Conservation (phyloP, 2,329 filamentous ascomycete genomes). For the Chrysosporium keratinophilum region DNA sequence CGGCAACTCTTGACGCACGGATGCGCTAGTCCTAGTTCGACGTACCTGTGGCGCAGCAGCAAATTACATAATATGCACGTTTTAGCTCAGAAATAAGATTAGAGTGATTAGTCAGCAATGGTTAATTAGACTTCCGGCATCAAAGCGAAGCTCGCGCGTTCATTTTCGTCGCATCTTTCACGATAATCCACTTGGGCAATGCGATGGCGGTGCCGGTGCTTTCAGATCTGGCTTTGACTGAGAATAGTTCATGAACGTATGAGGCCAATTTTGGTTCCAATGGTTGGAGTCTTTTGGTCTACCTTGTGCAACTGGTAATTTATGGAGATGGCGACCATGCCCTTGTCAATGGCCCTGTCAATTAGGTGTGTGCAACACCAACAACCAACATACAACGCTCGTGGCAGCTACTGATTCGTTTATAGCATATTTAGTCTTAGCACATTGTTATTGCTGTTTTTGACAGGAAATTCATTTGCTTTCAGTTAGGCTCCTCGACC, state of each 20-base stretch:
- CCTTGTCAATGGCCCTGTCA: not conserved
- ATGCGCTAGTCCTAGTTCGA: not conserved
- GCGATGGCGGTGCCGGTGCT: not conserved
- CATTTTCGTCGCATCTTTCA: too few relatives aligned
- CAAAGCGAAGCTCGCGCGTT: too few relatives aligned
- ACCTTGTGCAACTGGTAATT: not conserved
- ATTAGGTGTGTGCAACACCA: not conserved
- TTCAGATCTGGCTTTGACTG: not conserved
- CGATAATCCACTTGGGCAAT: not conserved
- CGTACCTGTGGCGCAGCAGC: not conserved
- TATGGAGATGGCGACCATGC: not conserved
- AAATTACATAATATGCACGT: not conserved
- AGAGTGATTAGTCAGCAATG: not conserved
- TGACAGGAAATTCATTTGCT: conserved; percentile 23
- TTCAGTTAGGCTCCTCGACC: not conserved
- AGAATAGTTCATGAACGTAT: not conserved
- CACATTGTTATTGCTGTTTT: conserved; percentile 1
- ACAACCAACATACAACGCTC: not conserved
- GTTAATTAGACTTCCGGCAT: too few relatives aligned
- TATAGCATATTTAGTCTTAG: conserved; percentile 5
- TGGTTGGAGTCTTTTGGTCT: too few relatives aligned
- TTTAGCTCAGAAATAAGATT: not conserved
- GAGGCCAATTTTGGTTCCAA: not conserved
- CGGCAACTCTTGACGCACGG: not conserved
- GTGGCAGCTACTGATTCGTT: not conserved